A percentile compares a stretch with the other conserved stretches of the same genome.
phyloP scores from a whole-genome alignment of 441 rosid genomes.

The Jatropha podagrica region DNA sequence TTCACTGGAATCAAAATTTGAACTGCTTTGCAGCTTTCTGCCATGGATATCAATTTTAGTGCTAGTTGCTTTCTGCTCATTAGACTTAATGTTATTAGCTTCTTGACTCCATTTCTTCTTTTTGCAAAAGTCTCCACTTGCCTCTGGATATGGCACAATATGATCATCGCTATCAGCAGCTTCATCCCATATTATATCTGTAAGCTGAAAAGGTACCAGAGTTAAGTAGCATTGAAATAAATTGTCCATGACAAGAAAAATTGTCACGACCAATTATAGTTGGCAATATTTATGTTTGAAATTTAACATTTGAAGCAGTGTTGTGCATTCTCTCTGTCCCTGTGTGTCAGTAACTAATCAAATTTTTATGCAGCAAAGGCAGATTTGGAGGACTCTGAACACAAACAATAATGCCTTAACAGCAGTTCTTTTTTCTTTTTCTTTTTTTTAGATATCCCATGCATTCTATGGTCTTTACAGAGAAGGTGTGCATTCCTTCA shows the following conservation, averaged over 20 bases:
- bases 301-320: neutral
- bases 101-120: constrained; percentile 59
- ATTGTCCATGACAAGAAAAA: constrained; percentile 1
- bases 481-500: neutral
- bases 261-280: neutral
- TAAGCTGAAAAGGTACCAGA: constrained; percentile 45
- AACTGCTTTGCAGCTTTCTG: constrained; percentile 45
- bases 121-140: constrained; percentile 45
- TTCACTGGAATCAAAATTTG: constrained; percentile 39
- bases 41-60: constrained; percentile 40
- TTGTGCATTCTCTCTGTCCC: too few relatives aligned
- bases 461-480: neutral
- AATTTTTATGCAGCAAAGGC: neutral
- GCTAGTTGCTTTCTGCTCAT: constrained; percentile 42
- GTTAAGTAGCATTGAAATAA: neutral
- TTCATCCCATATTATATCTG: constrained; percentile 88
- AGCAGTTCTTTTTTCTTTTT: neutral
- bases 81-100: constrained; percentile 37
- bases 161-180: constrained; percentile 67
- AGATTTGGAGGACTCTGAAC: neutral
- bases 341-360: neutral
- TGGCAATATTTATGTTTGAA: neutral
- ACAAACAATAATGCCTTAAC: neutral
- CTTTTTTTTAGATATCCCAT: neutral
- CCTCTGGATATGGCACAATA: constrained; percentile 71